Evolutionary conservation across 345 rosid genomes (phyloP), one percentile per base, ranked within the genome.

Genomic region (Eucalyptus sp.): DNA sequence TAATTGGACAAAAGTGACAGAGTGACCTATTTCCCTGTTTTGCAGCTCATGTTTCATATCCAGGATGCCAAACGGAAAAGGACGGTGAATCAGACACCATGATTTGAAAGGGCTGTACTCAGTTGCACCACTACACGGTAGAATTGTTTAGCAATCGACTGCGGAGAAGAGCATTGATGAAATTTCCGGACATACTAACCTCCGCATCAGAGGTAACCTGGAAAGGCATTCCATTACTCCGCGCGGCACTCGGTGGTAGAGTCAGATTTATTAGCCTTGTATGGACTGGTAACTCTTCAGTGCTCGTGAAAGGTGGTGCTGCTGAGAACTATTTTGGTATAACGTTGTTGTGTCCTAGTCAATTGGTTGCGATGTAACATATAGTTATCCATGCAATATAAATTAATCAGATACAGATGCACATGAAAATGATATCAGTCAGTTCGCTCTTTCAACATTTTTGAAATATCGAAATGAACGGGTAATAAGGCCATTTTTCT

Each of bases 11-110:
- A 25, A 25, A 24, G 22, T 88, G 90, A 56, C 43, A 20, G 79
- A n/a, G 80, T 76, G 56, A n/a, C 44, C 49, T 56, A 58, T 86
- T 44, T 33, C 60, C 50, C 87, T 64, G 10, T 86, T 88, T 64
- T 92, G 93, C 93, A 97, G 99, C 95, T 97, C 88, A 97, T 94
- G 96, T 94, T 95, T 86, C 96, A 95, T 88, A 92, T 96, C 15
- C 89, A 91, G 58, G 94, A 94, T 86, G 91, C 94, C 86, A 90
- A 94, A 90, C 91, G 90, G 88, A 91, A 89, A 89, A 88, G 87
- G 54, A 86, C 89, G 88, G 49, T 93, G 88, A 89, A 87, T 87
- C 37, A 20, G 29, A 76, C 84, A 71, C 81, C 29, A 25, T 48
- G 46, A 71, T 41, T 22, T 41, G 84, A 76, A 41, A 43, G 84